Evolutionary conservation across 202 grass and related monocot genomes (phyloP).

Genomic region (Schoenoplectus tabernaemontani): DNA sequence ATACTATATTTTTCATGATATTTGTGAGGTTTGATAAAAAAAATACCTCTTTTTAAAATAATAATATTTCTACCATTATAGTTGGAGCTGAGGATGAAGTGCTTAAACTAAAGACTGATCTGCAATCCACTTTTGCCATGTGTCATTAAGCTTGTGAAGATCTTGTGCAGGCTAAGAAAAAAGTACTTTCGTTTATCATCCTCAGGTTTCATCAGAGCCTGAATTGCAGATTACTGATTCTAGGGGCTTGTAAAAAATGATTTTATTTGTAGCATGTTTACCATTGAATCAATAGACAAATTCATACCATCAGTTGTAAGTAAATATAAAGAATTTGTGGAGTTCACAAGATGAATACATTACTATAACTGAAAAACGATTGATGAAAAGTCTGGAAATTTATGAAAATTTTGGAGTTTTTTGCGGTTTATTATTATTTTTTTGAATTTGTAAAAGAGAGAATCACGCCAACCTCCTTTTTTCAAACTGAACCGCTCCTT

Average conservation of each 20-base stretch:
- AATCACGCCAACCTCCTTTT: too few relatives aligned
- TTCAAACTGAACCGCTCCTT: too few relatives aligned
- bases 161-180: conserved; percentile 46
- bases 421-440: too few relatives aligned
- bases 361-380: too few relatives aligned
- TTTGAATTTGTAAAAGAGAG: too few relatives aligned
- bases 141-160: conserved; percentile 56
- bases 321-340: neutral
- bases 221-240: neutral
- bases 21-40: neutral
- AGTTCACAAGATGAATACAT: neutral
- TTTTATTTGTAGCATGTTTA: neutral
- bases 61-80: conserved; percentile 24
- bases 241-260: neutral
- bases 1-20: neutral
- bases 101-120: conserved; percentile 48
- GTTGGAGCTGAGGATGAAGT: conserved; percentile 45
- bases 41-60: neutral
- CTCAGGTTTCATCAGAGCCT: neutral
- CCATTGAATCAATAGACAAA: neutral
- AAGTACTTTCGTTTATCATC: conserved; percentile 11
- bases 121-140: conserved; percentile 44
- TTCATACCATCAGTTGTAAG: neutral
- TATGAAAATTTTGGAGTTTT: too few relatives aligned
- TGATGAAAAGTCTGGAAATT: neutral